phyloP scores from a whole-genome alignment of 805 yeast species.

The Hanseniaspora nectarophila region DNA sequence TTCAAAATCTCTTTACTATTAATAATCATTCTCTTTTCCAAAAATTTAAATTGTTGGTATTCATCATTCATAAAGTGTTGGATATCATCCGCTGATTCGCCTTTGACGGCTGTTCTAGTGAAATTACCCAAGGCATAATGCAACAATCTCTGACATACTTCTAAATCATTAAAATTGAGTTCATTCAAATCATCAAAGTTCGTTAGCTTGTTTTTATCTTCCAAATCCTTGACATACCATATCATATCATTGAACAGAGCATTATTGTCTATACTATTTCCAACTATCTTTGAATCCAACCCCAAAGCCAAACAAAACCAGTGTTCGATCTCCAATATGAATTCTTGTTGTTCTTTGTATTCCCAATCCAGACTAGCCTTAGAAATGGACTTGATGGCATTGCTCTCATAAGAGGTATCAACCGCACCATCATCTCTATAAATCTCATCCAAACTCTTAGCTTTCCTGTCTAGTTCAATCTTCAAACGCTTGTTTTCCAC shows the following conservation, averaged over 20 bases:
- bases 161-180: not conserved
- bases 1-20: not conserved
- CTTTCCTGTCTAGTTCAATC: not conserved
- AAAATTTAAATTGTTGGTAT: slow-evolving; percentile 8
- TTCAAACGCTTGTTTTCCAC: not conserved
- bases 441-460: slow-evolving; percentile 16
- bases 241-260: slow-evolving; percentile 3
- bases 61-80: slow-evolving; percentile 3
- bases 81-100: not conserved
- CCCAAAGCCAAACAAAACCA: slow-evolving; percentile 32
- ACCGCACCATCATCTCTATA: not conserved
- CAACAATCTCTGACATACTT: not conserved
- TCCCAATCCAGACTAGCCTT: slow-evolving; percentile 37
- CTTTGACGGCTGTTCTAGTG: not conserved
- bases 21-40: not conserved
- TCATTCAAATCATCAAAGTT: slow-evolving; percentile 17
- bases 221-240: not conserved
- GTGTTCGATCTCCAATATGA: slow-evolving; percentile 35
- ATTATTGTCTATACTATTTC: not conserved
- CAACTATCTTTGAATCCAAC: not conserved
- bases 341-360: slow-evolving; percentile 29
- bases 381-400: slow-evolving; percentile 23
- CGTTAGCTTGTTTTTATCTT: slow-evolving; percentile 14
- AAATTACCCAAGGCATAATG: not conserved
- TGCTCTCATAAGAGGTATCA: not conserved